Percentiles rank a stretch among this genome's conserved stretches.
Evolutionary conservation across 2,329 filamentous ascomycete genomes (phyloP).

Genomic region (Ramichloridium luteum): DNA sequence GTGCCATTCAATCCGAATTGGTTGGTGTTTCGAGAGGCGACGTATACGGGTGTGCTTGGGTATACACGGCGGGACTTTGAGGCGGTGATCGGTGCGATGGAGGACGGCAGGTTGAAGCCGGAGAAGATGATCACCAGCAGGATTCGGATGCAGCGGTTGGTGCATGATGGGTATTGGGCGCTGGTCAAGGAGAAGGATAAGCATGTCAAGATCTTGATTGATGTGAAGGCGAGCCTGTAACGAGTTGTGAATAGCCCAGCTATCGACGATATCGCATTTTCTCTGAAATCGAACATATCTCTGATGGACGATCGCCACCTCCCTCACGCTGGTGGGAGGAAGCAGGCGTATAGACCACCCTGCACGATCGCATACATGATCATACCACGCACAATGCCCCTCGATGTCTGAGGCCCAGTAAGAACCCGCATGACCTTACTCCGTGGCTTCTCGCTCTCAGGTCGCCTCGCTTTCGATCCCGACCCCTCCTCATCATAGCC

Average conservation of each 20-base stretch:
- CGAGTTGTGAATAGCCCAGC: no score
- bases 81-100: slow-evolving; percentile 38
- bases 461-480: slow-evolving; percentile 1
- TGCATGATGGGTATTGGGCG: slow-evolving; percentile 45
- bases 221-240: slow-evolving; percentile 22
- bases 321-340: slow-evolving; percentile 80
- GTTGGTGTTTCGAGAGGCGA: slow-evolving; percentile 42
- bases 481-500: background rate
- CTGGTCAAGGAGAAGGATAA: slow-evolving; percentile 48
- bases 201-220: slow-evolving; percentile 51
- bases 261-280: no score
- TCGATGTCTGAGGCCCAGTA: slow-evolving; percentile 8
- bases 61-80: slow-evolving; percentile 44
- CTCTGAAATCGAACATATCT: no score
- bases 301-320: no score
- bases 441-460: background rate
- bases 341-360: slow-evolving; percentile 72
- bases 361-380: slow-evolving; percentile 76
- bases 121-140: slow-evolving; percentile 49
- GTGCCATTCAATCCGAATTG: slow-evolving; percentile 43
- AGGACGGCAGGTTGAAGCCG: slow-evolving; percentile 33
- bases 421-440: slow-evolving; percentile 1
- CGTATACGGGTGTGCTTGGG: slow-evolving; percentile 38
- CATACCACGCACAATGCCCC: slow-evolving; percentile 50
- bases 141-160: slow-evolving; percentile 43